phyloP scores from a whole-genome alignment of 2,329 filamentous ascomycete genomes.

The Fusarium beomiforme region DNA sequence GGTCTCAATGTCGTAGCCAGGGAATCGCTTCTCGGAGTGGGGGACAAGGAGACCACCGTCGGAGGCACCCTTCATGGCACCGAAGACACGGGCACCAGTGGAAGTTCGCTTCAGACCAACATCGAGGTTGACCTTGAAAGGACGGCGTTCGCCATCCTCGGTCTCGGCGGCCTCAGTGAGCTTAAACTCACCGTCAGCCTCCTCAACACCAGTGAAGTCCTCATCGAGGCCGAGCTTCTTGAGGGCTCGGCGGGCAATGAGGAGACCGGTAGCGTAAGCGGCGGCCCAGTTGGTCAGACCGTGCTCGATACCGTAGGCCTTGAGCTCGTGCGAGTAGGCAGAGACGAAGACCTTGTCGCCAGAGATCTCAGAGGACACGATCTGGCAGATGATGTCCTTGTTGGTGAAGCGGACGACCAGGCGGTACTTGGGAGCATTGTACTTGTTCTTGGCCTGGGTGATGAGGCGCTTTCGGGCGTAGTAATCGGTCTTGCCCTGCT shows the following conservation, averaged over 20 bases:
- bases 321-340: slow-evolving; percentile 97
- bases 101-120: slow-evolving; percentile 97
- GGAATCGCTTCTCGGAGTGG: slow-evolving; percentile 99
- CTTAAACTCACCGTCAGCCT: slow-evolving; percentile 94
- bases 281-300: slow-evolving; percentile 99
- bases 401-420: slow-evolving; percentile 99
- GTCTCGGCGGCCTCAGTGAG: slow-evolving; percentile 91
- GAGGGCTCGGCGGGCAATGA: slow-evolving; percentile 95
- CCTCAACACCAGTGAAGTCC: slow-evolving; percentile 94
- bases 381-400: slow-evolving; percentile 98
- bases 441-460: slow-evolving; percentile 99
- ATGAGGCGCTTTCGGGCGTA: slow-evolving; percentile 99
- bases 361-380: slow-evolving; percentile 93
- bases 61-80: slow-evolving; percentile 99
- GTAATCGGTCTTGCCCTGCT: slow-evolving; percentile 99
- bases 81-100: slow-evolving; percentile 98
- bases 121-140: slow-evolving; percentile 99
- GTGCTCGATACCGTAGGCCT: slow-evolving; percentile 96
- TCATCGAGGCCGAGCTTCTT: slow-evolving; percentile 97
- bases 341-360: slow-evolving; percentile 96
- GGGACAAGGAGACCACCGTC: slow-evolving; percentile 97
- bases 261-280: slow-evolving; percentile 95
- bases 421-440: slow-evolving; percentile 99
- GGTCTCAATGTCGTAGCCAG: slow-evolving; percentile 94
- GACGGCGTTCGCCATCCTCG: slow-evolving; percentile 86